Percentiles rank a stretch among this genome's conserved stretches.
These are phyloP conservation scores for Colletotrichum horii DNA, from an alignment of 2,329 filamentous ascomycete genomes.

Conservation along the genomic window DNA sequence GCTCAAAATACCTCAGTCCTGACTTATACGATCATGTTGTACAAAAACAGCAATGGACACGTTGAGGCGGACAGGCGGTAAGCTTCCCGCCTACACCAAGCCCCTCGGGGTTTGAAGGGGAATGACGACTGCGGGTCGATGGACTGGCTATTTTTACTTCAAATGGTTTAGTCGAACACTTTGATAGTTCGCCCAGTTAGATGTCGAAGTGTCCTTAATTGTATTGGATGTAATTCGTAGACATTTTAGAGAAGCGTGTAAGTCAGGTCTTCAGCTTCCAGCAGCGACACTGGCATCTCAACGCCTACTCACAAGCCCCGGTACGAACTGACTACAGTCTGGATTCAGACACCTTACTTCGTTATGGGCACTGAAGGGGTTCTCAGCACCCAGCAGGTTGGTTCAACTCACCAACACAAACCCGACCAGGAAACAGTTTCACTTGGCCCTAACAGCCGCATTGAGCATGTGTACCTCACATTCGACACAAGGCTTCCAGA, in stretches of 20 bases:
- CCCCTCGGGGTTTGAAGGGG: not conserved
- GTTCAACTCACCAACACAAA: not conserved
- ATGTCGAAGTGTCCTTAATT: not conserved
- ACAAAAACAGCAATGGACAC: not conserved
- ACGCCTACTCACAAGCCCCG: not conserved
- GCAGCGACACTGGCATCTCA: not conserved
- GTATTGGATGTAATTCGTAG: not conserved
- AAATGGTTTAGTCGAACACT: not conserved
- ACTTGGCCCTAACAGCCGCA: not conserved
- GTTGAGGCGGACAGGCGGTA: not conserved
- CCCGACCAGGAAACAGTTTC: not conserved
- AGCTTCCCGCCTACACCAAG: not conserved
- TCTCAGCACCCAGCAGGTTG: not conserved
- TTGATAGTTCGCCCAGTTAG: not conserved
- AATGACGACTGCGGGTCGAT: not conserved
- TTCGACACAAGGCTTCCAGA: not conserved
- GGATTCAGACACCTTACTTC: not conserved
- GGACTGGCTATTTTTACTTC: not conserved
- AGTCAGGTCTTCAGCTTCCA: not conserved
- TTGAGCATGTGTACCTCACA: not conserved
- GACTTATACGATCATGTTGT: not conserved
- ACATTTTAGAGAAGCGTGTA: not conserved
- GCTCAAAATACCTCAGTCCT: not conserved
- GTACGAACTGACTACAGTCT: not conserved
- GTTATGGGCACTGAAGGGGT: not conserved